phyloP scores from a whole-genome alignment of 495 filamentous ascomycete species.

The Schizothecium vesticola region DNA sequence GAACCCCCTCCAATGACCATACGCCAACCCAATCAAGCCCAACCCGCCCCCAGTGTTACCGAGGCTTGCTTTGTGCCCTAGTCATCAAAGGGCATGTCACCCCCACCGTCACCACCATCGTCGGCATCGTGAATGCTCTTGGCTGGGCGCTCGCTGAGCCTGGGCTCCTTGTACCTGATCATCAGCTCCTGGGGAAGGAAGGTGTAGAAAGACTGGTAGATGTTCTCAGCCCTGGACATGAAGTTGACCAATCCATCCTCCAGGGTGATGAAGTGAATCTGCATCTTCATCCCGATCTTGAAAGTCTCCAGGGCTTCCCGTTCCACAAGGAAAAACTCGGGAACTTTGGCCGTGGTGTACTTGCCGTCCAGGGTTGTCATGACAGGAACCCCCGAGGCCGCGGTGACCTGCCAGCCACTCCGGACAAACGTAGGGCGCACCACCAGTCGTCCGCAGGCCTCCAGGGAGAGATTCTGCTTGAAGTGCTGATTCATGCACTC shows the following conservation, averaged over 20 bases:
- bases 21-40: neutral
- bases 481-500: conserved; percentile 24
- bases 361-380: conserved; percentile 8
- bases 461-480: conserved; percentile 18
- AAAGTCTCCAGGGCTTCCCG: conserved; percentile 53
- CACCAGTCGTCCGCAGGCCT: conserved; percentile 36
- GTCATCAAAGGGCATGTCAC: neutral
- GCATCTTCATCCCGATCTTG: conserved; percentile 73
- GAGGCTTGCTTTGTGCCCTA: neutral
- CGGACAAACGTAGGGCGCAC: conserved; percentile 32
- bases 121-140: conserved; percentile 30
- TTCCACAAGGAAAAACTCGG: conserved; percentile 22
- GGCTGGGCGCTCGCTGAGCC: conserved; percentile 28
- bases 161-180: conserved; percentile 57
- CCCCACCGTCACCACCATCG: conserved; percentile 12
- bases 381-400: conserved; percentile 4
- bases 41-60: neutral
- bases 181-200: conserved; percentile 70
- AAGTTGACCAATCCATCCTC: conserved; percentile 54
- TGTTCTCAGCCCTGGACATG: conserved; percentile 48
- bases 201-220: conserved; percentile 50
- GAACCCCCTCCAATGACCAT: neutral
- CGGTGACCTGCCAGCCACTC: conserved; percentile 33
- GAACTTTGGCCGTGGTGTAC: neutral
- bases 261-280: conserved; percentile 58